phyloP scores from a whole-genome alignment of 352 stramenopile species.

The Ophiocytium majus region DNA sequence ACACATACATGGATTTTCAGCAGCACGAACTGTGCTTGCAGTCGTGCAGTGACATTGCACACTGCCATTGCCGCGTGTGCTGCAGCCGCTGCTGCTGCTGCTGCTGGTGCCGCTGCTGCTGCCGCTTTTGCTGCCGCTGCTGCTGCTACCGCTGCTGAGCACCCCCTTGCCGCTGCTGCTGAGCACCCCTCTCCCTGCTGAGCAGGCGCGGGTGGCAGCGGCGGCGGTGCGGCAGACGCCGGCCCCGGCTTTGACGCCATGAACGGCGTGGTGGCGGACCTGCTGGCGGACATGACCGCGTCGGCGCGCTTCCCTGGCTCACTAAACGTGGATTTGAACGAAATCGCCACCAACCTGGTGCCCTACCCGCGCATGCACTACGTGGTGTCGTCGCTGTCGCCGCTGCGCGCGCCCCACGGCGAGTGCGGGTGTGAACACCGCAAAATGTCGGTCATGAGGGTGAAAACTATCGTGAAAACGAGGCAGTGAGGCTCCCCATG shows the following conservation, averaged over 20 bases:
- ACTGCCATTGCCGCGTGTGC: no score
- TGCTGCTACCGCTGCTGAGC: no score
- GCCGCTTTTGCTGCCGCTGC: neutral
- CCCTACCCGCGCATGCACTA: conserved; percentile 64
- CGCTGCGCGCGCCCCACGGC: conserved; percentile 34
- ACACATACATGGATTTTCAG: no score
- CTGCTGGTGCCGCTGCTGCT: no score
- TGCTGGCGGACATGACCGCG: conserved; percentile 61
- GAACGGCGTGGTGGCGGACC: conserved; percentile 61
- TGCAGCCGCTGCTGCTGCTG: no score
- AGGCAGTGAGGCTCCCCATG: conserved; percentile 8
- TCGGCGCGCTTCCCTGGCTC: conserved; percentile 59
- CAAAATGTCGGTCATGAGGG: conserved; percentile 9
- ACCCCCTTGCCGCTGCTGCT: neutral
- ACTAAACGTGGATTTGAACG: conserved; percentile 65
- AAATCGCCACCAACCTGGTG: conserved; percentile 66
- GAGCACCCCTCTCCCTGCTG: no score
- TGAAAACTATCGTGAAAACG: no score
- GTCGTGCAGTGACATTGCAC: no score
- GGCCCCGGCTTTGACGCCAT: conserved; percentile 62
- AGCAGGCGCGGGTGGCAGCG: neutral
- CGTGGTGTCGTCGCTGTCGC: conserved; percentile 56
- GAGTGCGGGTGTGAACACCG: neutral
- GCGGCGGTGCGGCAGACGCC: neutral
- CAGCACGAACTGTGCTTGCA: no score